phyloP scores from a whole-genome alignment of 257 asterid genomes.

The Fraxinus excelsior region DNA sequence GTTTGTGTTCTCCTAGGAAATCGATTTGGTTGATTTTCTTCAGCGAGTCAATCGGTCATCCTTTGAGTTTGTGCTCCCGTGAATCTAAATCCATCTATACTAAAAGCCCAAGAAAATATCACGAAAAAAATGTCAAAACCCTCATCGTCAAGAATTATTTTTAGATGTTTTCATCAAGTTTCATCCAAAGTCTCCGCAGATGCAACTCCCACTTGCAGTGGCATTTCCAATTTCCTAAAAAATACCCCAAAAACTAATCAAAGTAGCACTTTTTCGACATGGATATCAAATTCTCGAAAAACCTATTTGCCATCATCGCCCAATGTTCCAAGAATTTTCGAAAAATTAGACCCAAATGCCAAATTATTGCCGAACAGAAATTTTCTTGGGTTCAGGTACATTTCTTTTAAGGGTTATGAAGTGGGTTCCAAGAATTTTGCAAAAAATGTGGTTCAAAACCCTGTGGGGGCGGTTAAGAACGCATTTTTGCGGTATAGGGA shows the following conservation, averaged over 20 bases:
- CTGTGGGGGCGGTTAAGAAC: constrained; percentile 42
- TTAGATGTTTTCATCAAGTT: constrained; percentile 49
- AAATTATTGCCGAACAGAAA: constrained; percentile 27
- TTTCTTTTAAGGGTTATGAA: constrained; percentile 43
- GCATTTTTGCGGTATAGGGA: constrained; percentile 58
- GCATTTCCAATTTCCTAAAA: neutral
- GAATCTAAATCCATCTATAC: constrained; percentile 13
- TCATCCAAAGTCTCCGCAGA: constrained; percentile 53
- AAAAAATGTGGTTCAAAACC: constrained; percentile 42
- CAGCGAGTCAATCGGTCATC: constrained; percentile 16
- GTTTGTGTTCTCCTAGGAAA: too few relatives aligned
- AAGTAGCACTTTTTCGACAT: constrained; percentile 38
- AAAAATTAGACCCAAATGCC: constrained; percentile 29
- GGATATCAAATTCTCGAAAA: constrained; percentile 47
- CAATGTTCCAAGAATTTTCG: constrained; percentile 25
- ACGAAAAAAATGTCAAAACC: constrained; percentile 59
- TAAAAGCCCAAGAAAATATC: neutral
- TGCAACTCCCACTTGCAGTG: neutral
- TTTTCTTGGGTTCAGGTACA: constrained; percentile 55
- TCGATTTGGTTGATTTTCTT: too few relatives aligned
- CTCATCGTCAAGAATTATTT: constrained; percentile 56
- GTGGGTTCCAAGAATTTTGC: constrained; percentile 48
- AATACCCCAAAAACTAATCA: constrained; percentile 34
- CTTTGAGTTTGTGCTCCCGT: constrained; percentile 19
- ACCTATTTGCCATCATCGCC: constrained; percentile 46